Evolutionary conservation across 768 basidiomycete species (phyloP).

Genomic region (Lepiota brunneoincarnata): DNA sequence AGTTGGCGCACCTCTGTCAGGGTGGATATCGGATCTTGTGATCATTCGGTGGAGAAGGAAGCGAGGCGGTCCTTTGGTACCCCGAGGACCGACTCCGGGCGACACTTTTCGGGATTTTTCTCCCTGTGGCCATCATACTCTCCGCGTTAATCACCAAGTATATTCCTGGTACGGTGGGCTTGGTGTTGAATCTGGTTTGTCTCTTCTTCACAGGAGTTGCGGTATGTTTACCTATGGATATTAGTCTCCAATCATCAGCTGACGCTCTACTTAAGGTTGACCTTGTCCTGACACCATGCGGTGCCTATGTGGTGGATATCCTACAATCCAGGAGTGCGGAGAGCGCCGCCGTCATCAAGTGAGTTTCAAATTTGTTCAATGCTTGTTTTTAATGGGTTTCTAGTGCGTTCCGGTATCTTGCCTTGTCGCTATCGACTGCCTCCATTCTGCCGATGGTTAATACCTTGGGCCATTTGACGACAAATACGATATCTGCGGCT

Average conservation of each 20-base stretch:
- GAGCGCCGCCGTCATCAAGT: conserved; percentile 55
- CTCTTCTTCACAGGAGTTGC: conserved; percentile 12
- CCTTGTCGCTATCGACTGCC: conserved; percentile 41
- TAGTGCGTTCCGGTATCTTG: conserved; percentile 47
- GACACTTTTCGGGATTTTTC: conserved; percentile 40
- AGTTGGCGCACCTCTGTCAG: conserved; percentile 65
- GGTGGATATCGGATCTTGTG: conserved; percentile 54
- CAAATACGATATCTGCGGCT: conserved; percentile 44
- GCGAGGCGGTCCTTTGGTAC: conserved; percentile 56
- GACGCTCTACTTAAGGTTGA: conserved; percentile 43
- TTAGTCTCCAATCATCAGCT: neutral
- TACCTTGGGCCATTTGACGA: conserved; percentile 45
- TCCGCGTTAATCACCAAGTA: conserved; percentile 52
- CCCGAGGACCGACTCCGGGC: conserved; percentile 69
- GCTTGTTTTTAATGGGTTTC: neutral
- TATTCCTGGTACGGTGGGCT: conserved; percentile 45
- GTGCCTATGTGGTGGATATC: conserved; percentile 62
- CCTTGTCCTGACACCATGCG: conserved; percentile 49
- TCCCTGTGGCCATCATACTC: conserved; percentile 49
- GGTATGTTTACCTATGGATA: neutral
- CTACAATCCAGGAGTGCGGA: conserved; percentile 63
- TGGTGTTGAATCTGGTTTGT: conserved; percentile 18
- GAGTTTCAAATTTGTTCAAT: conserved; percentile 12
- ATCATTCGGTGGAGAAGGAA: conserved; percentile 46
- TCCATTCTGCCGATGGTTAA: conserved; percentile 54